phyloP scores from a whole-genome alignment of 805 yeast species.

The Novakomyces olei region DNA sequence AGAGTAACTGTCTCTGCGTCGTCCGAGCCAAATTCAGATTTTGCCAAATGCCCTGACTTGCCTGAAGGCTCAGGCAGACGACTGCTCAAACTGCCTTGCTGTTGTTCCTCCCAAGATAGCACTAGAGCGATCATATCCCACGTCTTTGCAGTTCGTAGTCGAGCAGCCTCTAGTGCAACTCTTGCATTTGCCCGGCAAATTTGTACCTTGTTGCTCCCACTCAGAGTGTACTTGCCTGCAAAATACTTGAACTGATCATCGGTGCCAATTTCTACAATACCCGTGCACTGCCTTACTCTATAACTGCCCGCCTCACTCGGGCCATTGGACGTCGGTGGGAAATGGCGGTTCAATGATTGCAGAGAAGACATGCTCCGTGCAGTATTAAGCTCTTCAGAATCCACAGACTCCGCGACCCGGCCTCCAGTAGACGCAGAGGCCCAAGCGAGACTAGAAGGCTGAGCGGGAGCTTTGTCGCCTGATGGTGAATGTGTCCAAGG shows the following conservation, averaged over 20 bases:
- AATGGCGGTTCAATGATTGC: background rate
- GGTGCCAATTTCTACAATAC: background rate
- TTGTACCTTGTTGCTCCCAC: background rate
- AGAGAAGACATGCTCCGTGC: too few relatives aligned
- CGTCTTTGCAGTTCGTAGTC: background rate
- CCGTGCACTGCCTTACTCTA: background rate
- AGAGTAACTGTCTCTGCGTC: background rate
- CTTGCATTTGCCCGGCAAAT: slow-evolving; percentile 2
- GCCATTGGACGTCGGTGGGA: slow-evolving; percentile 1
- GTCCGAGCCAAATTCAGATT: background rate
- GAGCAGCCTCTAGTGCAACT: background rate
- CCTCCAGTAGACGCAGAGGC: too few relatives aligned
- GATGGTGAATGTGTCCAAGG: background rate
- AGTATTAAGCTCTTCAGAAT: too few relatives aligned
- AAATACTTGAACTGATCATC: background rate
- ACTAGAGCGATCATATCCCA: slow-evolving; percentile 1
- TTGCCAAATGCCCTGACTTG: background rate
- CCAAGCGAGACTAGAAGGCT: too few relatives aligned
- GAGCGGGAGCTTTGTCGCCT: background rate
- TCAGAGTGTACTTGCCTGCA: background rate
- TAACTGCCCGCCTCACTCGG: too few relatives aligned
- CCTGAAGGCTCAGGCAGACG: background rate
- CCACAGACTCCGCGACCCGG: too few relatives aligned
- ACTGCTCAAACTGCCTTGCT: background rate
- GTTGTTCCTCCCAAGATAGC: background rate